Evolutionary conservation across 345 rosid species (phyloP).

Genomic region (Eucalyptus pauciflora): DNA sequence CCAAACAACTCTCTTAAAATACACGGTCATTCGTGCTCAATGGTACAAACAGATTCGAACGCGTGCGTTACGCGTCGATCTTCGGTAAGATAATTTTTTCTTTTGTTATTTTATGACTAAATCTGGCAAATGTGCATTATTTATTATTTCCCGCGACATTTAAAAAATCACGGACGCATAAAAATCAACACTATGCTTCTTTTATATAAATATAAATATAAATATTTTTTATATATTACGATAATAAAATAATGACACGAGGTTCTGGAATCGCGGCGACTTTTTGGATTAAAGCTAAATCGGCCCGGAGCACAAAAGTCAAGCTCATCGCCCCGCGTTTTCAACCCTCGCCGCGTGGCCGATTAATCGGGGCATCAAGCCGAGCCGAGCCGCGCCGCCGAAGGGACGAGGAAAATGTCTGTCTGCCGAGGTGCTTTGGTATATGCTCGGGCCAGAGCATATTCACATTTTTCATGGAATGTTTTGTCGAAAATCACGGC

Average conservation of each 20-base stretch:
- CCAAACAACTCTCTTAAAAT: neutral
- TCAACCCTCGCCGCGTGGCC: neutral
- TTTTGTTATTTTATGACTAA: neutral
- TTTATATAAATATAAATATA: rapidly evolving
- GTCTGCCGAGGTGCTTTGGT: neutral
- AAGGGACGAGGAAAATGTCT: neutral
- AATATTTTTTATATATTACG: too few species aligned
- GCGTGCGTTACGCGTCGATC: neutral
- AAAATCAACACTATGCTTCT: neutral
- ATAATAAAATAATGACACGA: neutral
- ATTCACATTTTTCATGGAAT: neutral
- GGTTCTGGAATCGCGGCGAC: neutral
- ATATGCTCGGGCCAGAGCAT: neutral
- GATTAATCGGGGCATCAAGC: neutral
- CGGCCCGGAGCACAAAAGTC: neutral
- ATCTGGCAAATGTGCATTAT: neutral
- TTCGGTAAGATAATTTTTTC: neutral
- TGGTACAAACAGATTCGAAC: neutral
- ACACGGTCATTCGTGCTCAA: neutral
- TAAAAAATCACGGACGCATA: neutral
- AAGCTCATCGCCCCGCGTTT: neutral
- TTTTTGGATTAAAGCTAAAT: neutral
- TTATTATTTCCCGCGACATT: neutral
- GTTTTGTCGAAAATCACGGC: neutral
- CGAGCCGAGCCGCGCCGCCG: neutral